Conservation (phyloP, 805 yeast species). For the Ogataea minuta region DNA sequence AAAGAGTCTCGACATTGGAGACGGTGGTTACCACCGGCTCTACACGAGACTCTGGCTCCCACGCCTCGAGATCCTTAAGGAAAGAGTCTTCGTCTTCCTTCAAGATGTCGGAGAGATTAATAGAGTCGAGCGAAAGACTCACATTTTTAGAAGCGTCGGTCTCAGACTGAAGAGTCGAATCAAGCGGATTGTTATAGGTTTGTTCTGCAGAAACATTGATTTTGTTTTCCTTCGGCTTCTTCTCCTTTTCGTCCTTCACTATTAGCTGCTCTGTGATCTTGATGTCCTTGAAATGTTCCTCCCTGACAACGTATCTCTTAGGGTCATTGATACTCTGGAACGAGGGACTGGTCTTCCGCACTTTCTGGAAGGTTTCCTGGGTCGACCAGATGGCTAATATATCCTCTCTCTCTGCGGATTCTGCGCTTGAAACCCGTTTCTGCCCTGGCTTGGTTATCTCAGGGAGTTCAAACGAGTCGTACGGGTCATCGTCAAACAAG, state of each 20-base stretch:
- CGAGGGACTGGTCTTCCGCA: conserved; percentile 16
- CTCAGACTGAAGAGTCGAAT: conserved; percentile 19
- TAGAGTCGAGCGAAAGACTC: conserved; percentile 10
- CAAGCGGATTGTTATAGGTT: conserved; percentile 24
- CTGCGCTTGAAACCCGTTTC: conserved; percentile 24
- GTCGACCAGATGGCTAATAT: conserved; percentile 35
- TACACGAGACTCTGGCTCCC: conserved; percentile 24
- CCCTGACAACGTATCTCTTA: conserved; percentile 19
- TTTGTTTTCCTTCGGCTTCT: conserved; percentile 1
- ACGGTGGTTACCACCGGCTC: conserved; percentile 5
- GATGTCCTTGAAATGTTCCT: conserved; percentile 24
- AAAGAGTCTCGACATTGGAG: conserved; percentile 20
- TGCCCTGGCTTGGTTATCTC: conserved; percentile 7
- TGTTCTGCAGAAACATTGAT: conserved; percentile 5
- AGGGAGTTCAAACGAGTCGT: conserved; percentile 36
- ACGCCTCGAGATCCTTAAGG: conserved; percentile 40
- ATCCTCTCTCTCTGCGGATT: conserved; percentile 29
- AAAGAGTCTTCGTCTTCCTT: conserved; percentile 43
- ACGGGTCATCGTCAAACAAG: conserved; percentile 41
- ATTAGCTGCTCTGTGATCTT: conserved; percentile 14
- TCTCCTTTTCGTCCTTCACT: conserved; percentile 1
- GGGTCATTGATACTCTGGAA: conserved; percentile 33
- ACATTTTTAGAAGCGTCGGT: conserved; percentile 2
- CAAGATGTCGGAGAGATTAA: conserved; percentile 30
- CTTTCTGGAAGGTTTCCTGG: conserved; percentile 28